A percentile compares a stretch with the other conserved stretches of the same genome.
These are phyloP conservation scores for Anisogramma anomala DNA, from an alignment of 2,329 filamentous ascomycete species.

Conservation along the genomic window DNA sequence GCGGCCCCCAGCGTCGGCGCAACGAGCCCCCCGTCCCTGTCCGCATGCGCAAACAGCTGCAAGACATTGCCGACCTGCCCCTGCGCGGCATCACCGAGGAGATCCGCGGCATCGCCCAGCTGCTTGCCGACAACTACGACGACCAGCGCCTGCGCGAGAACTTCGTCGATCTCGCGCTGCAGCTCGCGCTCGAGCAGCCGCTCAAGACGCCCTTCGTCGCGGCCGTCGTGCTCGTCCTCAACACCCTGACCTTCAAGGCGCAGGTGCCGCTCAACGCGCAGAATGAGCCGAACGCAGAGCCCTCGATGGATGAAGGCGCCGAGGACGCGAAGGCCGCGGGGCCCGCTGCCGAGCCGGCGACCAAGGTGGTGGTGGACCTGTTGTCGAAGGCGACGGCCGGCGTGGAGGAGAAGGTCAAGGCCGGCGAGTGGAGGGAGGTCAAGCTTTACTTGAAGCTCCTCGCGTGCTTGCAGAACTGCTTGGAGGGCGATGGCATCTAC, in stretches of 20 bases:
- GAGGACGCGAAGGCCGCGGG: constrained; percentile 1
- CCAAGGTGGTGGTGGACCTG: constrained; percentile 59
- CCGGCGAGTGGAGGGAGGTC: constrained; percentile 77
- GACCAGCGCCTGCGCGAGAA: constrained; percentile 63
- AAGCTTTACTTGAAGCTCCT: constrained; percentile 86
- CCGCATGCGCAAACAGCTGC: constrained; percentile 65
- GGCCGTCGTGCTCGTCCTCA: constrained; percentile 67
- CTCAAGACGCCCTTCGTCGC: constrained; percentile 96
- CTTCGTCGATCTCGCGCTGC: constrained; percentile 63
- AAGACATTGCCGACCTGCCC: constrained; percentile 72
- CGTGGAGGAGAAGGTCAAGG: constrained; percentile 55
- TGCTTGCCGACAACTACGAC: constrained; percentile 74
- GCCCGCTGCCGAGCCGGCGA: constrained; percentile 10
- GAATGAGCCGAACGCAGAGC: constrained; percentile 7
- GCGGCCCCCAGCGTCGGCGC: constrained; percentile 55
- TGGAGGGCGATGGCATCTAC: constrained; percentile 78
- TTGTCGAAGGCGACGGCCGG: constrained; percentile 50
- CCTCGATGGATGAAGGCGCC: constrained; percentile 10
- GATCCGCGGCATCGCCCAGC: constrained; percentile 60
- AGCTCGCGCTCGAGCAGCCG: constrained; percentile 79
- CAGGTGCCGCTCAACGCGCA: constrained; percentile 29
- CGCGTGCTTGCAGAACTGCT: constrained; percentile 69
- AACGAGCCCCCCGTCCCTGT: constrained; percentile 58
- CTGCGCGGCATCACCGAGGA: constrained; percentile 70
- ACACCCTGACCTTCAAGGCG: constrained; percentile 43